Conservation (phyloP, 2,329 filamentous ascomycete genomes). For the Talaromyces atroroseus region DNA sequence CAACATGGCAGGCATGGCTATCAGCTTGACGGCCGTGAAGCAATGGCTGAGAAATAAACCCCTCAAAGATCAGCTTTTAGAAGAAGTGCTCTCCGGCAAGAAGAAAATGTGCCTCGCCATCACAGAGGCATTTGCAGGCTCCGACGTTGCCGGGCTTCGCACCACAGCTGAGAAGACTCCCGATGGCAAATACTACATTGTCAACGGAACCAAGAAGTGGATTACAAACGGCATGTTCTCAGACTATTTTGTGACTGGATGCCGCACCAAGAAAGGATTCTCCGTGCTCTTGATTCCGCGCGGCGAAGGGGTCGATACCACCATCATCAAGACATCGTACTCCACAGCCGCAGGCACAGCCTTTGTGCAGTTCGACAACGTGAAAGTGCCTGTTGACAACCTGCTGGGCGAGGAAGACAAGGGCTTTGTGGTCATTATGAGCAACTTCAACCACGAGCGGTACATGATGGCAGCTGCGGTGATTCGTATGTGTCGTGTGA, state of each 20-base stretch:
- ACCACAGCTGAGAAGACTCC: constrained; percentile 73
- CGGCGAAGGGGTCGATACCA: constrained; percentile 61
- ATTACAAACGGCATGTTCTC: constrained; percentile 75
- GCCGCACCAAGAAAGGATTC: constrained; percentile 72
- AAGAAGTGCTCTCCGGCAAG: constrained; percentile 69
- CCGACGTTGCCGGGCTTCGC: constrained; percentile 71
- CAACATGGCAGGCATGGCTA: constrained; percentile 81
- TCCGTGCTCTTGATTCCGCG: constrained; percentile 71
- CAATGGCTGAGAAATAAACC: constrained; percentile 67
- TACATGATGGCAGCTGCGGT: constrained; percentile 68
- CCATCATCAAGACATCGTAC: constrained; percentile 62
- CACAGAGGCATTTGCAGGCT: constrained; percentile 82
- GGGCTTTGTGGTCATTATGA: constrained; percentile 76
- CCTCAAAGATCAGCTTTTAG: constrained; percentile 61
- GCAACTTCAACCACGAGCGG: constrained; percentile 85
- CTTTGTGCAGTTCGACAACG: constrained; percentile 77
- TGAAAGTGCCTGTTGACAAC: constrained; percentile 75
- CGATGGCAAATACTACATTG: constrained; percentile 67
- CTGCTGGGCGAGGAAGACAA: constrained; percentile 78
- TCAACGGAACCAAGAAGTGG: constrained; percentile 60
- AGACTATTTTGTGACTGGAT: constrained; percentile 79
- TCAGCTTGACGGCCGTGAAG: constrained; percentile 71
- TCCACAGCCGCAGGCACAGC: constrained; percentile 72
- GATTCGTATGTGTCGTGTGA: constrained; percentile 59
- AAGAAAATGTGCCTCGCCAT: constrained; percentile 88